A percentile compares a stretch with the other conserved stretches of the same genome.
These are phyloP conservation scores for barrel medic (Medicago truncatula) DNA, from an alignment of 306 rosid species.

Conservation along the genomic window MtrunA17r5.0-ANR NC_053047.1:20480001-20480500, in stretches of 20 bases:
- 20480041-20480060: too few species aligned
- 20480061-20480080: too few species aligned
- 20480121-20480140: too few species aligned
- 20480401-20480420: slow-evolving; percentile 10
- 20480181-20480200: not conserved
- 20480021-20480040: too few species aligned
- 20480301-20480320: not conserved
- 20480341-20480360: not conserved
- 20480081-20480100: too few species aligned
- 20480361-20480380: not conserved
- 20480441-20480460: not conserved
- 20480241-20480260: not conserved
- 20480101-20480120: too few species aligned
- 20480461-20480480: not conserved
- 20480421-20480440: slow-evolving; percentile 26
- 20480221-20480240: not conserved
- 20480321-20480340: not conserved
- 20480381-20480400: not conserved
- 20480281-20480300: not conserved
- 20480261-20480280: not conserved
- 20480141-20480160: not conserved
- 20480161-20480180: not conserved
- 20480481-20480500: slow-evolving; percentile 8
- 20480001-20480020: too few species aligned
- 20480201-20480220: not conserved